Percentiles rank a stretch among this genome's conserved stretches.
Conservation (phyloP, 108 stramenopile genomes). For the Pseudonitzschia multistriata region DNA sequence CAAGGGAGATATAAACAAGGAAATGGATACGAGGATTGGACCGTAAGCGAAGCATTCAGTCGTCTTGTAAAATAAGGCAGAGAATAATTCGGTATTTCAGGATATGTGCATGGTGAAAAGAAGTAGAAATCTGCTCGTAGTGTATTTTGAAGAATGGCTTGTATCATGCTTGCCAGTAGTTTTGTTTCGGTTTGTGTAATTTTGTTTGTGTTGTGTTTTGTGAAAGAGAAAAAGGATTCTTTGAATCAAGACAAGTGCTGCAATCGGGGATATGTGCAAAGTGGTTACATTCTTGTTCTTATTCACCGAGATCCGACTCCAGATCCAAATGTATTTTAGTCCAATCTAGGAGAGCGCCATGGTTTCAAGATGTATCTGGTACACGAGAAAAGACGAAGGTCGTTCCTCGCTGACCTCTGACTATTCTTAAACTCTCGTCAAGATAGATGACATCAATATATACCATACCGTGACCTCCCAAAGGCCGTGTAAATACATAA, state of each 20-base stretch:
- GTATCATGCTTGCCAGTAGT: not conserved
- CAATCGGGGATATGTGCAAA: not conserved
- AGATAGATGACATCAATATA: constrained; percentile 74
- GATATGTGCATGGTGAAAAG: not conserved
- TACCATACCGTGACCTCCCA: constrained; percentile 73
- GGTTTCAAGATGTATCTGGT: constrained; percentile 5
- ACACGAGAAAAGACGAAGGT: constrained; percentile 62
- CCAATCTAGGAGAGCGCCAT: not conserved
- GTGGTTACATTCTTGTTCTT: not conserved
- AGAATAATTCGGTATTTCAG: not conserved
- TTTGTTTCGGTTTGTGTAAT: not conserved
- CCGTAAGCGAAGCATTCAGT: not conserved
- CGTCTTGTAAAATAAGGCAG: not conserved
- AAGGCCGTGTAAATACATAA: constrained; percentile 60
- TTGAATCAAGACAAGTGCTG: not conserved
- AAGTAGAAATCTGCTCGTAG: not conserved
- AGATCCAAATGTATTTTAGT: not conserved
- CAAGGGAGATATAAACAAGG: not conserved
- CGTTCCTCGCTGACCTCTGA: constrained; percentile 72
- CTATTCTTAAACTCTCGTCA: constrained; percentile 61
- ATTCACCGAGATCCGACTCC: not conserved
- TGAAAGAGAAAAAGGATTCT: not conserved
- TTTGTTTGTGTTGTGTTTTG: not conserved
- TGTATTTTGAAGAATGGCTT: not conserved
- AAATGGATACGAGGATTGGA: not conserved